Conservation (phyloP, 331 rosid species). For the Telfairia occidentalis region DNA sequence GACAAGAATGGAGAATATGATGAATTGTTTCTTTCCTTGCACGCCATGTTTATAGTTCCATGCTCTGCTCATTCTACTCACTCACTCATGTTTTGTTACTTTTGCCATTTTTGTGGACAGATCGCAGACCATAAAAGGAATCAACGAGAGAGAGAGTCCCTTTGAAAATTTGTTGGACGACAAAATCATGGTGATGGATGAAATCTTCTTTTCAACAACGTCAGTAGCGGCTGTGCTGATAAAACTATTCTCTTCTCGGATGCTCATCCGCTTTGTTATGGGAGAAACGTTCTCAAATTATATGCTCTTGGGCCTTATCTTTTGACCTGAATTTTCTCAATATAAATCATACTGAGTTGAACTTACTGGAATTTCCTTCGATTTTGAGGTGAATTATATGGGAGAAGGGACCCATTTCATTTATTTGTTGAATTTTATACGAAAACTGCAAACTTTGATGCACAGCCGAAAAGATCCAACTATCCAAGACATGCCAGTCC, state of each 20-base stretch:
- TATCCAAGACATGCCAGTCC: background rate
- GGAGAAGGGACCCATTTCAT: background rate
- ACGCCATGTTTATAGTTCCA: constrained; percentile 7
- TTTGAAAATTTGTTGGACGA: background rate
- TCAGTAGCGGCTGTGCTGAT: background rate
- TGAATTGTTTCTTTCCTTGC: constrained; percentile 8
- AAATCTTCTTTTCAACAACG: background rate
- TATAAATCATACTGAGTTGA: background rate
- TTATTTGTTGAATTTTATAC: background rate
- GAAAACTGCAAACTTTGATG: background rate
- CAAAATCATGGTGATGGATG: constrained; percentile 4
- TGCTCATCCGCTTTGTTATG: background rate
- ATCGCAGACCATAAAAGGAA: background rate
- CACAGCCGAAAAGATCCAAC: background rate
- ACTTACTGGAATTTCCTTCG: background rate
- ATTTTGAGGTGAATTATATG: background rate
- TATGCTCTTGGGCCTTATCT: background rate
- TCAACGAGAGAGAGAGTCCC: background rate
- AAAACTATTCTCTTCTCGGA: background rate
- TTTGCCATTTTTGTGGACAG: background rate
- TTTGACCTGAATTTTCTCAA: background rate
- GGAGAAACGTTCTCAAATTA: background rate
- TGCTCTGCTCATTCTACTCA: background rate
- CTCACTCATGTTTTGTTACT: background rate
- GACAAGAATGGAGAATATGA: constrained; percentile 2